These are phyloP conservation scores for Leersia perrieri DNA, from an alignment of 176 grass and related monocot genomes.

Conservation along the genomic window DNA sequence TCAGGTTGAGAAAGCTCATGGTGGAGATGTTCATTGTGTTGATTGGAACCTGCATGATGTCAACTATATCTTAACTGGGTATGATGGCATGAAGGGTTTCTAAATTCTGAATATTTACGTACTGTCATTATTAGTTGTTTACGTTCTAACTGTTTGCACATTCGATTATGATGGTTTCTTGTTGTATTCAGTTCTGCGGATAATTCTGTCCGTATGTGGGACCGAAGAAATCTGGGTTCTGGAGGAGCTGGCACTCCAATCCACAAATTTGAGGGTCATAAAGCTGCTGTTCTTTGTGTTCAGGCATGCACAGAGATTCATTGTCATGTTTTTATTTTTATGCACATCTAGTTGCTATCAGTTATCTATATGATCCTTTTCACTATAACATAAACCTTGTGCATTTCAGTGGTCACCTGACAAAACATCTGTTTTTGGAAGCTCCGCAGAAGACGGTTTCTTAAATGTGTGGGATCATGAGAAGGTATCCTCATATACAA, in stretches of 20 bases:
- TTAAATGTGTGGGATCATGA: slow-evolving; percentile 90
- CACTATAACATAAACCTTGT: slow-evolving; percentile 8
- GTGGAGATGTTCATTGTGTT: slow-evolving; percentile 92
- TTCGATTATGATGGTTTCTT: slow-evolving; percentile 22
- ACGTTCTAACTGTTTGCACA: neutral
- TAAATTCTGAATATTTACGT: slow-evolving; percentile 15
- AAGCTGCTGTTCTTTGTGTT: slow-evolving; percentile 88
- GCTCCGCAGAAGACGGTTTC: slow-evolving; percentile 80
- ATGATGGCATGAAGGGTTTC: slow-evolving; percentile 18
- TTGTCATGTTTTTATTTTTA: neutral
- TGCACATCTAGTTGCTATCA: neutral
- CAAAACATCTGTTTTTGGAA: slow-evolving; percentile 93
- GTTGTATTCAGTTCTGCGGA: slow-evolving; percentile 76
- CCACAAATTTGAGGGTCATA: slow-evolving; percentile 89
- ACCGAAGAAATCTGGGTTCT: slow-evolving; percentile 74
- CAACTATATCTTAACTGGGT: slow-evolving; percentile 97
- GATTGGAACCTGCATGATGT: slow-evolving; percentile 89
- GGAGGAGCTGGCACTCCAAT: slow-evolving; percentile 55
- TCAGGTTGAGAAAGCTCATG: slow-evolving; percentile 94
- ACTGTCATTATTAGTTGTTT: slow-evolving; percentile 29
- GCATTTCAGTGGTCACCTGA: slow-evolving; percentile 89
- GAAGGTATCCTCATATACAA: slow-evolving; percentile 53
- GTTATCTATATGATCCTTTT: slow-evolving; percentile 12
- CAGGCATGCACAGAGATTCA: slow-evolving; percentile 54
- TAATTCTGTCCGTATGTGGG: slow-evolving; percentile 88